Evolutionary conservation across 345 rosid species (phyloP), one percentile per base, ranked within the genome.

Genomic region (Ailanthus altissimus): DNA sequence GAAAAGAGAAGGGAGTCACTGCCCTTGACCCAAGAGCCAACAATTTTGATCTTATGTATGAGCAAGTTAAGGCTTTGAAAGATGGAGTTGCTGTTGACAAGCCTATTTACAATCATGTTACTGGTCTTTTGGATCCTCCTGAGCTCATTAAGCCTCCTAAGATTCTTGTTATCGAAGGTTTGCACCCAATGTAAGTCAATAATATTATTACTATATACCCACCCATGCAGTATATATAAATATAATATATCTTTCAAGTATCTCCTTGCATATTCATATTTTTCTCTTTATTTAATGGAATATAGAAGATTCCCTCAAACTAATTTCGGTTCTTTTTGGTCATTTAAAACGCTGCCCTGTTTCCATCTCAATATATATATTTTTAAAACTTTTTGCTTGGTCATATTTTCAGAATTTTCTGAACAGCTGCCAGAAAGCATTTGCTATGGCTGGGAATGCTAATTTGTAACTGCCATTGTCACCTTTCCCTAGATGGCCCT

Each of bases 101-200:
- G 84, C 99, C 99, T 11, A 93, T 96, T 66, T 96, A 96, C 40
- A 96, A 96, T 74, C 99, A 96, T 69, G 99, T 96, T 40, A 84
- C 89, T 46, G 99, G 99, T 43, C 91, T 96, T 46, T 70, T 96
- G 75, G 99, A 96, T 60, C 89, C 99, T 42, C 94, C 99, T 14
- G 99, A 96, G 86, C 89, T 88, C 79, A 96, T 86, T 76, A 89
- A 90, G 69, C 97, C 99, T 25, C 99, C 99, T 14, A 96, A 90
- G 92, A 96, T 96, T 79, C 94, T 92, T 61, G 98, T 96, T 76
- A 93, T 96, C 79, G 99, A 96, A 92, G 99, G 99, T 25, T 83
- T 96, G 69, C 99, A 96, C 70, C 99, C 99, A 47, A 93, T 96
- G 99, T 96, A 88, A 93, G 97, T 80, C 9, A 42, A 42, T 26